These are phyloP conservation scores for Pichia sp. DNA, from an alignment of 1,139 yeast genomes.

Conservation along the genomic window DNA sequence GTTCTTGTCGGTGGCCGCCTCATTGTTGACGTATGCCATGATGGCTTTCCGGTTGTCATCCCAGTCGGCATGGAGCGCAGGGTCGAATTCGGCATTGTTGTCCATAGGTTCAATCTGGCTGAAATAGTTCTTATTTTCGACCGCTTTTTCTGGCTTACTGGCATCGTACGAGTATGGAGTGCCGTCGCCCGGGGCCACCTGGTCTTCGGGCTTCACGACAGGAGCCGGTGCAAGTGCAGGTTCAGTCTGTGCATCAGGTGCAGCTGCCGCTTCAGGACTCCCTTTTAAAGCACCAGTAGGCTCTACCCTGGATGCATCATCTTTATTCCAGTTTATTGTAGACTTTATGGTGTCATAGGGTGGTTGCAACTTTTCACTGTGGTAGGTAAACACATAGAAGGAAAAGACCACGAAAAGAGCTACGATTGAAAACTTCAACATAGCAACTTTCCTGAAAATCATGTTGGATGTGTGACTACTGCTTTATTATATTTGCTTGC, in stretches of 20 bases:
- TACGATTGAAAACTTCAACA: not conserved
- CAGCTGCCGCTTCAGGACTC: too few species aligned
- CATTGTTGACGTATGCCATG: slow-evolving; percentile 17
- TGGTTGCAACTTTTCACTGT: slow-evolving; percentile 5
- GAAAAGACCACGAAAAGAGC: not conserved
- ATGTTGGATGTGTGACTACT: not conserved
- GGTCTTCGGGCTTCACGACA: not conserved
- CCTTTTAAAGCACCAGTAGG: too few species aligned
- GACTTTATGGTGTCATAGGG: not conserved
- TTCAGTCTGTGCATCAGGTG: too few species aligned
- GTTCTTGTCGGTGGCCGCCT: slow-evolving; percentile 5
- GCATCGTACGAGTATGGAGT: not conserved
- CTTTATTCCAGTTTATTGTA: not conserved
- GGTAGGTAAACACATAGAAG: slow-evolving; percentile 1
- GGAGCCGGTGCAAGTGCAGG: not conserved
- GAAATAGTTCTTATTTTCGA: not conserved
- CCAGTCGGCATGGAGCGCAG: slow-evolving; percentile 1
- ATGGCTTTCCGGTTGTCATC: slow-evolving; percentile 5
- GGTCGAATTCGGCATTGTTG: not conserved
- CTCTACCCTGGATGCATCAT: not conserved
- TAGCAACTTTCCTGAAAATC: slow-evolving; percentile 2
- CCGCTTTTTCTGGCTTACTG: not conserved
- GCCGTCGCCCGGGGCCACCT: not conserved
- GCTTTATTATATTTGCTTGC: not conserved
- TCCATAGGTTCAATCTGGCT: not conserved